phyloP scores from a whole-genome alignment of 352 stramenopile genomes.

The Hyphochytrium catenoides region DNA sequence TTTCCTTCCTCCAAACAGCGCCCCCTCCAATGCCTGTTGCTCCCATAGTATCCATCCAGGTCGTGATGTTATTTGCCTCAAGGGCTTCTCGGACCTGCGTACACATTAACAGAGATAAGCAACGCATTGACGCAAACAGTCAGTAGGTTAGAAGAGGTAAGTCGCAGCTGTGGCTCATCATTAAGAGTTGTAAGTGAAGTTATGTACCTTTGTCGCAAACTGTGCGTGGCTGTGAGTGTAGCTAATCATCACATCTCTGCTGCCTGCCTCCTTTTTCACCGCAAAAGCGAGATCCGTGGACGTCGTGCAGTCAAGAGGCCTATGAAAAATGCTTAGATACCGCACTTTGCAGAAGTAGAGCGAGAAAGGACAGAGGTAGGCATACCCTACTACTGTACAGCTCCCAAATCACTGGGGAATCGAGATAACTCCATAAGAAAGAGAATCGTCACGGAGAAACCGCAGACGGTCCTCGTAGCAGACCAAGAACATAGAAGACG shows the following conservation, averaged over 20 bases:
- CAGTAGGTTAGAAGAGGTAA: slow-evolving; percentile 16
- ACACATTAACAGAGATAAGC: too few species aligned
- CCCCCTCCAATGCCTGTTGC: slow-evolving; percentile 52
- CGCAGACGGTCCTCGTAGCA: slow-evolving; percentile 36
- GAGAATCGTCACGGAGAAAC: too few species aligned
- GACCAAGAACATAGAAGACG: too few species aligned
- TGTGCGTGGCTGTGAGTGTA: slow-evolving; percentile 53
- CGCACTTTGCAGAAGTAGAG: too few species aligned
- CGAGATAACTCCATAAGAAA: too few species aligned
- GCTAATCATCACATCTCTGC: slow-evolving; percentile 61
- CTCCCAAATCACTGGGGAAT: too few species aligned
- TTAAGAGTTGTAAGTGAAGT: slow-evolving; percentile 24
- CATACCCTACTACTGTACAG: too few species aligned
- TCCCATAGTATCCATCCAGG: slow-evolving; percentile 58
- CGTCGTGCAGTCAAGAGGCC: slow-evolving; percentile 43
- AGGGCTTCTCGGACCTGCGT: too few species aligned
- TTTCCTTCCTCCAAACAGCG: slow-evolving; percentile 47
- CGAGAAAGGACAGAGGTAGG: too few species aligned
- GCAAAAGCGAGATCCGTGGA: slow-evolving; percentile 43
- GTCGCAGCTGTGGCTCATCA: too few species aligned
- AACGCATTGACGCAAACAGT: too few species aligned
- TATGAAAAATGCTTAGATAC: too few species aligned
- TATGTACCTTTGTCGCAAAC: slow-evolving; percentile 47
- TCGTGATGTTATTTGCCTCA: slow-evolving; percentile 47
- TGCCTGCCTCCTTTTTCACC: slow-evolving; percentile 42